phyloP scores from a whole-genome alignment of 805 yeast species.

The Barnettozyma botsteinii region DNA sequence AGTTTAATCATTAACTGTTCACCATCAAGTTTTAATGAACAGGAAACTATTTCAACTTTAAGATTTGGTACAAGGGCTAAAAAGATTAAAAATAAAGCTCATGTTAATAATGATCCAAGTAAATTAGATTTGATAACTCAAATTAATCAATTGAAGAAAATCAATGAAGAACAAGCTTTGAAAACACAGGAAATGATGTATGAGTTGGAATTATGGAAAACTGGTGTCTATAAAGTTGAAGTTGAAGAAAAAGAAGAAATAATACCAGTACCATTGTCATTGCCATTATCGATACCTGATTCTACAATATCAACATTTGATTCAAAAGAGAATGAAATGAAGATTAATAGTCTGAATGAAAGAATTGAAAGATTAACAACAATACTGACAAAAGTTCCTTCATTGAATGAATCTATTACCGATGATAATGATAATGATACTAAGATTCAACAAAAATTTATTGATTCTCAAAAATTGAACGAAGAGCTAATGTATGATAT shows the following conservation, averaged over 20 bases:
- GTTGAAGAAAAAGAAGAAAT: neutral
- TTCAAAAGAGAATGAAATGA: neutral
- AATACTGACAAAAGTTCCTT: conserved; percentile 14
- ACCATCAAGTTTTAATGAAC: conserved; percentile 47
- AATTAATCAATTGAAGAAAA: conserved; percentile 17
- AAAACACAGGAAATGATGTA: conserved; percentile 14
- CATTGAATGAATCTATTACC: conserved; percentile 2
- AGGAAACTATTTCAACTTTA: conserved; percentile 66
- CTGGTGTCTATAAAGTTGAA: conserved; percentile 13
- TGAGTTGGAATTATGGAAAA: conserved; percentile 23
- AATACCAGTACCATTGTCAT: too few relatives aligned
- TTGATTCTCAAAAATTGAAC: conserved; percentile 20
- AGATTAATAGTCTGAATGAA: conserved; percentile 4
- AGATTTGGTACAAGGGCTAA: conserved; percentile 74
- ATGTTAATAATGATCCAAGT: conserved; percentile 39
- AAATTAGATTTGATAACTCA: conserved; percentile 18
- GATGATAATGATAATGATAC: neutral
- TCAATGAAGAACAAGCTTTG: conserved; percentile 16
- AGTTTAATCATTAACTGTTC: conserved; percentile 71
- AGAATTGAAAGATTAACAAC: conserved; percentile 14
- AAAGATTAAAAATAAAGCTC: conserved; percentile 57
- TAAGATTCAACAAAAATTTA: conserved; percentile 6
- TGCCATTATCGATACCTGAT: neutral
- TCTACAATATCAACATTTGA: neutral
- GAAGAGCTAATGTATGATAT: conserved; percentile 22